Evolutionary conservation across 441 rosid species (phyloP).

Genomic region (Sinapis alba): DNA sequence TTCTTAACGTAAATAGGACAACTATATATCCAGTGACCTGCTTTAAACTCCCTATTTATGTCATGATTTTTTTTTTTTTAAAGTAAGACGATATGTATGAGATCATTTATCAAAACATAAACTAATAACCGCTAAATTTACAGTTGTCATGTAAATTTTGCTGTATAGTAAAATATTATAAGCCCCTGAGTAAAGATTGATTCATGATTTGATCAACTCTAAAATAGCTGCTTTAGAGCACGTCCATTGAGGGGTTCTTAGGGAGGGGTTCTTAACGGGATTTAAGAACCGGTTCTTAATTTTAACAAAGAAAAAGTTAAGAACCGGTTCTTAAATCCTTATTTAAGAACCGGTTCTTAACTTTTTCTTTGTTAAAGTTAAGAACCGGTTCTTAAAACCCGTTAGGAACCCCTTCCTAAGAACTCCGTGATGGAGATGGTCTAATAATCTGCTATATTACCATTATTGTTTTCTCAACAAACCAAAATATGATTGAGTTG

Average conservation of each 20-base stretch:
- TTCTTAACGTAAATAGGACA: not conserved
- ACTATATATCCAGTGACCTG: not conserved
- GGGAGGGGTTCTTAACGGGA: too few relatives aligned
- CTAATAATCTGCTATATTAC: not conserved
- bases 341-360: too few relatives aligned
- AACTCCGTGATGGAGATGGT: too few relatives aligned
- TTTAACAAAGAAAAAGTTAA: too few relatives aligned
- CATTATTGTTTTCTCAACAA: not conserved
- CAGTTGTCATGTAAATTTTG: constrained; percentile 7
- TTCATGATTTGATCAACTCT: not conserved
- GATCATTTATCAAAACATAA: not conserved
- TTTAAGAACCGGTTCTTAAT: too few relatives aligned
- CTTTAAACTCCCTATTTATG: not conserved
- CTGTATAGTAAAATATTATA: not conserved
- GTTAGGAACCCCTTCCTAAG: too few relatives aligned
- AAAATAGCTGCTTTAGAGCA: not conserved
- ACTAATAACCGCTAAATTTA: not conserved
- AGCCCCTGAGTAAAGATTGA: not conserved
- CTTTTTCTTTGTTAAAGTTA: too few relatives aligned
- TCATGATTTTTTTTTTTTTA: not conserved
- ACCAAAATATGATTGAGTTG: not conserved
- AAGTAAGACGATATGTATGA: not conserved
- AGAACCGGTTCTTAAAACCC: too few relatives aligned
- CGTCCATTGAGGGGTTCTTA: too few relatives aligned
- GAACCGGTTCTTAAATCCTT: too few relatives aligned